phyloP scores from a whole-genome alignment of 139 green algal species.

The Chlorella sp. region DNA sequence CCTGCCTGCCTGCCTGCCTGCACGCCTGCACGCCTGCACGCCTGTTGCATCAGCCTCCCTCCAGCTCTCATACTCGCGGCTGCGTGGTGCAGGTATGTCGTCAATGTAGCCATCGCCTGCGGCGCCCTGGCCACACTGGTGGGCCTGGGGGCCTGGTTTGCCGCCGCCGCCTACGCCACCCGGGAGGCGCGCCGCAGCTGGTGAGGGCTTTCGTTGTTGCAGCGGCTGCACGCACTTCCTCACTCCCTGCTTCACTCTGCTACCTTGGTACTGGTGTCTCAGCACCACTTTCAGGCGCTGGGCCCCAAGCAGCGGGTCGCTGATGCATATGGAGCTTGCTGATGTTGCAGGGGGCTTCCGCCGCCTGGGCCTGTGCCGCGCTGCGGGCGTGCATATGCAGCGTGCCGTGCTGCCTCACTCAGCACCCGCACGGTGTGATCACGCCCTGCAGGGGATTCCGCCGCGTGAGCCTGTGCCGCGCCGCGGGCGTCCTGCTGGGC shows the following conservation, averaged over 20 bases:
- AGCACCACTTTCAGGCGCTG: no score
- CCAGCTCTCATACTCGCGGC: background rate
- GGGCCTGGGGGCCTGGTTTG: background rate
- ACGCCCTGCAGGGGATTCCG: background rate
- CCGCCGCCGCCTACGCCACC: background rate
- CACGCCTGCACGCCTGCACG: background rate
- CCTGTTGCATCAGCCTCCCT: background rate
- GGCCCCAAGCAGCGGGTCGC: no score
- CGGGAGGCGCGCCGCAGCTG: background rate
- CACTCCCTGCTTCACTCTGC: no score
- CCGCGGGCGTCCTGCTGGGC: background rate
- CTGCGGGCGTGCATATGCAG: no score
- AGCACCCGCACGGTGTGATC: no score
- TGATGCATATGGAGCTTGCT: no score
- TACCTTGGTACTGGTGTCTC: no score
- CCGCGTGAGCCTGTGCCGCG: no score
- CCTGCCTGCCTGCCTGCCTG: background rate
- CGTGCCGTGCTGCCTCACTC: no score
- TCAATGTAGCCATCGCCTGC: background rate
- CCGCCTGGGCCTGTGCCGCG: no score
- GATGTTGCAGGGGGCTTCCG: no score
- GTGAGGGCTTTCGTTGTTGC: background rate
- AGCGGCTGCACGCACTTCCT: background rate
- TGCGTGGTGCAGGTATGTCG: background rate
- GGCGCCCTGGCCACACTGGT: background rate